Base-by-base conservation (phyloP, 23 red algal species). In the Gracilaria gracilis region DNA sequence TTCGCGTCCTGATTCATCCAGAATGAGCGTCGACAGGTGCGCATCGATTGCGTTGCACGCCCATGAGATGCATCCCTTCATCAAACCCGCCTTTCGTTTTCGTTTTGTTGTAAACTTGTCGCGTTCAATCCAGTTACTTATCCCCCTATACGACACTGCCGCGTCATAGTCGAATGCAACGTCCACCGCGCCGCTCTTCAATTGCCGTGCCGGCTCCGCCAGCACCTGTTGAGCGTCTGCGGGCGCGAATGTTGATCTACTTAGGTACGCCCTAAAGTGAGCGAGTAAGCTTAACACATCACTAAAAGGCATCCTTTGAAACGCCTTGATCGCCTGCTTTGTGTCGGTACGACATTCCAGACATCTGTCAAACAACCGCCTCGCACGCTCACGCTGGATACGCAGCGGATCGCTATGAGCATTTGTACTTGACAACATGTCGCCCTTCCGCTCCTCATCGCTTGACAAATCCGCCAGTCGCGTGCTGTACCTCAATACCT, bases 41-140 rank as follows among this genome's bases (percentile, higher is more conserved):
- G 79, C 78, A 50, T 92, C 89, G 14, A 92, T 73, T 36, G 81
- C 42, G 46, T 72, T 61, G 23, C 78, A 57, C 24, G 59, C 70
- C 89, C 89, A 92, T 24, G 50, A 78, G 28, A 84, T 76, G 48
- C 87, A 90, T n/a, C 82, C 82, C 27, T 67, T 42, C 74, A 66
- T 53, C 33, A 64, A 61, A 61, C 13, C 25, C 20, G 58, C 37
- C 36, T 17, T 65, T 38, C 34, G 53, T 62, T 53, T 59, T 28
- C 58, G 79, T 82, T 82, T 82, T 40, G 33, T 81, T 28, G 42
- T 46, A 46, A 61, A 39, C 37, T 33, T 62, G 21, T 77, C 54
- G 23, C 33, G 39, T 23, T 81, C 72, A 53, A 71, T 23, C 87
- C 87, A 90, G n/a, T 81, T 71, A 1, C 59, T 74, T 8, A 90